These are phyloP conservation scores for Diospyros kaki DNA, from an alignment of 148 eudicot genomes.

Conservation along the genomic window DNA sequence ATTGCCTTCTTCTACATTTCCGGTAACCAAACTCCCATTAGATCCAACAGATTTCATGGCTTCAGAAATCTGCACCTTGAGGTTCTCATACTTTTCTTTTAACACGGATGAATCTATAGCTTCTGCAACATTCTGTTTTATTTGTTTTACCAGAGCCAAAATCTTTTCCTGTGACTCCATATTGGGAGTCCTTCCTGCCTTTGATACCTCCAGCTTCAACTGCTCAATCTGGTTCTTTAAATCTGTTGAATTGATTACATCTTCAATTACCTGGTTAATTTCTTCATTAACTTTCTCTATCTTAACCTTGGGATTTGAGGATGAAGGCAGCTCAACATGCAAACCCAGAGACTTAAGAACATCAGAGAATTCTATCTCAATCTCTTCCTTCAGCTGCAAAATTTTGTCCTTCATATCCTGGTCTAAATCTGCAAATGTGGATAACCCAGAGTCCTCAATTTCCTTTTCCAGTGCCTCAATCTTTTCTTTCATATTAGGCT, in stretches of 20 bases:
- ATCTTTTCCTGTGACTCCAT: slow-evolving; percentile 45
- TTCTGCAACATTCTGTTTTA: slow-evolving; percentile 50
- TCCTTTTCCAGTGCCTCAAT: slow-evolving; percentile 57
- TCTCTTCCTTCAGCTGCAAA: slow-evolving; percentile 41
- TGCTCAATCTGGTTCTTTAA: slow-evolving; percentile 54
- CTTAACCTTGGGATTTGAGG: slow-evolving; percentile 31
- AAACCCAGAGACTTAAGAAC: slow-evolving; percentile 45
- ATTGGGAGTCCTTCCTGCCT: slow-evolving; percentile 46
- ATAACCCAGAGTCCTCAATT: slow-evolving; percentile 42
- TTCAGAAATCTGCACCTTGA: slow-evolving; percentile 47
- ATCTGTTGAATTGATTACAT: slow-evolving; percentile 56
- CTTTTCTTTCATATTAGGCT: slow-evolving; percentile 57
- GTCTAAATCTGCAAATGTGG: slow-evolving; percentile 35
- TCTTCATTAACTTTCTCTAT: slow-evolving; percentile 50
- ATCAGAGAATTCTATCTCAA: slow-evolving; percentile 43
- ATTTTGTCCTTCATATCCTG: slow-evolving; percentile 45
- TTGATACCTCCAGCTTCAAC: slow-evolving; percentile 44
- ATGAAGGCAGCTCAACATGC: slow-evolving; percentile 30
- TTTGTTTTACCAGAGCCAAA: slow-evolving; percentile 38
- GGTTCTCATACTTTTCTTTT: slow-evolving; percentile 43
- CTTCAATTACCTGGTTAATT: slow-evolving; percentile 44
- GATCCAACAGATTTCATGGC: slow-evolving; percentile 25
- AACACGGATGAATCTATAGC: slow-evolving; percentile 46
- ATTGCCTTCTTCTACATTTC: slow-evolving; percentile 9
- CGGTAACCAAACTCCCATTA: slow-evolving; percentile 39